These are phyloP conservation scores for Ophiocordyceps camponoti-rufipedis DNA, from an alignment of 2,329 filamentous ascomycete genomes.

Conservation along the genomic window DNA sequence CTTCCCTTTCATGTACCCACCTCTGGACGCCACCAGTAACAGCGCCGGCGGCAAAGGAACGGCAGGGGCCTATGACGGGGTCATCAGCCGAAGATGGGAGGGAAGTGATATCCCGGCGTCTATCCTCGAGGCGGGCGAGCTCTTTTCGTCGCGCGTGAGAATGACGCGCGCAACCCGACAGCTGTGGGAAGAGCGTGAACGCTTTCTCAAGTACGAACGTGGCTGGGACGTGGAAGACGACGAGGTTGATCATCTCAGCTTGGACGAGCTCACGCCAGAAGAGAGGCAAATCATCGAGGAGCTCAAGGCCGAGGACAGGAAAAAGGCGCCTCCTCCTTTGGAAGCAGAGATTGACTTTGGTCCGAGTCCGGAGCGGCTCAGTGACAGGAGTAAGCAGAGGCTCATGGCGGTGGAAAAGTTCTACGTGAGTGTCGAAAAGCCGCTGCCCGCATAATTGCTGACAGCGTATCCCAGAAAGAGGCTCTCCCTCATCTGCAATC, in stretches of 20 bases:
- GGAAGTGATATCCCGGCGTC: constrained; percentile 89
- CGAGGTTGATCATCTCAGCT: constrained; percentile 27
- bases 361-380: constrained; percentile 26
- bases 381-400: constrained; percentile 40
- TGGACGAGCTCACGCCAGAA: constrained; percentile 23
- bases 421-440: constrained; percentile 42
- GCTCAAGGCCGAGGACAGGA: constrained; percentile 15
- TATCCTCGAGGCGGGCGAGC: constrained; percentile 81
- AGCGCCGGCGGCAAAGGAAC: constrained; percentile 77
- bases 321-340: constrained; percentile 6
- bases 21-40: constrained; percentile 75
- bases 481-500: constrained; percentile 79
- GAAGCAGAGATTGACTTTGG: constrained; percentile 23
- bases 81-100: constrained; percentile 77
- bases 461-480: constrained; percentile 33
- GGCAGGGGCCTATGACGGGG: constrained; percentile 58
- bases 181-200: constrained; percentile 84
- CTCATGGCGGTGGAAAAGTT: constrained; percentile 62
- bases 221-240: constrained; percentile 52
- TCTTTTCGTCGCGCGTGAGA: constrained; percentile 78
- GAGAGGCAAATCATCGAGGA: constrained; percentile 23
- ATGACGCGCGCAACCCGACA: constrained; percentile 86
- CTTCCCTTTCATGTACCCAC: constrained; percentile 94
- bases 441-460: neutral
- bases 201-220: constrained; percentile 78